These are phyloP conservation scores for Colletotrichum sp. DNA, from an alignment of 2,329 filamentous ascomycete species.

Conservation along the genomic window DNA sequence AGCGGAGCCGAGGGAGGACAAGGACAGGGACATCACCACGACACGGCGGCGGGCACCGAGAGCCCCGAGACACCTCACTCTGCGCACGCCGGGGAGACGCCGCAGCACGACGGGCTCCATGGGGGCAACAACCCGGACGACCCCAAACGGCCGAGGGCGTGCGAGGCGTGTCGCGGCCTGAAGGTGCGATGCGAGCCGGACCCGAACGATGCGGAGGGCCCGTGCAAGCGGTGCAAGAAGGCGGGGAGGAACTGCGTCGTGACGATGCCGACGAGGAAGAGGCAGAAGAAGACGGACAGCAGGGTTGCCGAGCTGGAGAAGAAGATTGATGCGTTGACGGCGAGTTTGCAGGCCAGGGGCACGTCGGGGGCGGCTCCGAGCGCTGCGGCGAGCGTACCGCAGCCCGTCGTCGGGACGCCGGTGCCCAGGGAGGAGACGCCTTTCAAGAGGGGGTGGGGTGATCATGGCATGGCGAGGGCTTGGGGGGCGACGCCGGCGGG, in stretches of 20 bases:
- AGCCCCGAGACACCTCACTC: slow-evolving; percentile 12
- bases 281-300: slow-evolving; percentile 91
- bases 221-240: slow-evolving; percentile 80
- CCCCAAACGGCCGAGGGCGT: slow-evolving; percentile 72
- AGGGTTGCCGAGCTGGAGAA: slow-evolving; percentile 89
- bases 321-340: slow-evolving; percentile 89
- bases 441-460: slow-evolving; percentile 14
- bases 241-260: slow-evolving; percentile 79
- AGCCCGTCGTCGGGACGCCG: neutral
- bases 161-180: slow-evolving; percentile 76
- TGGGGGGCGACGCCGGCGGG: neutral
- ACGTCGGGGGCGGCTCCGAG: slow-evolving; percentile 17
- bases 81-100: slow-evolving; percentile 12
- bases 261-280: slow-evolving; percentile 76
- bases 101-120: slow-evolving; percentile 1
- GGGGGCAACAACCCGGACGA: slow-evolving; percentile 40
- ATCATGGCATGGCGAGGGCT: neutral
- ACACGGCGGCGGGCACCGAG: neutral
- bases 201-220: slow-evolving; percentile 61
- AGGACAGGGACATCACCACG: neutral
- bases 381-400: slow-evolving; percentile 22
- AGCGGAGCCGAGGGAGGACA: neutral
- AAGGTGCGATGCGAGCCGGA: slow-evolving; percentile 89
- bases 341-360: slow-evolving; percentile 69
- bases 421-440: neutral